Percentiles rank a stretch among this genome's conserved stretches.
Evolutionary conservation across 805 yeast genomes (phyloP).

Genomic region (Candida suzukii): DNA sequence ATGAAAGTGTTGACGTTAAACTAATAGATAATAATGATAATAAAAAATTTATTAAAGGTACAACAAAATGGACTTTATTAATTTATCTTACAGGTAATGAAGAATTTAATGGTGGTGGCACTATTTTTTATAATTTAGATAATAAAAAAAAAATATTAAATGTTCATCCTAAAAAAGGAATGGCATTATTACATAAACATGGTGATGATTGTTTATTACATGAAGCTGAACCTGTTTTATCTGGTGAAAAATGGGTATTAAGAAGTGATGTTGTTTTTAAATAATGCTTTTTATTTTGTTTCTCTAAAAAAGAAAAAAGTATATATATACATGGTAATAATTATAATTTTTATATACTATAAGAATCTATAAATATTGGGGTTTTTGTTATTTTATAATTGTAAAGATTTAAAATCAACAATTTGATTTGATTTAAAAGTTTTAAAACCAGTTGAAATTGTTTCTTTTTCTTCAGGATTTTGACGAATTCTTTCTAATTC

Average conservation of each 20-base stretch:
- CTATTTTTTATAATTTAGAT: conserved; percentile 35
- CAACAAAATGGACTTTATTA: conserved; percentile 53
- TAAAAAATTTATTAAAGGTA: conserved; percentile 21
- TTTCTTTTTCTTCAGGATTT: background rate
- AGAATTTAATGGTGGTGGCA: conserved; percentile 53
- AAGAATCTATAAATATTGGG: no score
- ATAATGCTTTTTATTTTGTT: background rate
- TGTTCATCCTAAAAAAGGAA: conserved; percentile 44
- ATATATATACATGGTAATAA: conserved; percentile 1
- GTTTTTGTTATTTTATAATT: conserved; percentile 8
- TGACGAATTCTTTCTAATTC: conserved; percentile 12
- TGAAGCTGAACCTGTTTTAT: conserved; percentile 44
- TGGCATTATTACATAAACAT: conserved; percentile 57
- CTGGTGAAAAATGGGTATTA: conserved; percentile 56
- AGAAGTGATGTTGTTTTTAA: conserved; percentile 46
- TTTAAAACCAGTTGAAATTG: conserved; percentile 6
- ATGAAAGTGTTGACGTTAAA: conserved; percentile 40
- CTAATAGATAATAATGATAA: conserved; percentile 8
- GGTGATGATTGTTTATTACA: conserved; percentile 59
- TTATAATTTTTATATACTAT: no score
- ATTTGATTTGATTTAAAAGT: conserved; percentile 17
- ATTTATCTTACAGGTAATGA: conserved; percentile 52
- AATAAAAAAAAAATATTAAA: conserved; percentile 17
- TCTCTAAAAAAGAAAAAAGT: background rate
- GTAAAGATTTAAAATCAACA: conserved; percentile 9